Evolutionary conservation across 139 green algal species (phyloP), one percentile per base, ranked within the genome.

Genomic region (Eudorina sp.): DNA sequence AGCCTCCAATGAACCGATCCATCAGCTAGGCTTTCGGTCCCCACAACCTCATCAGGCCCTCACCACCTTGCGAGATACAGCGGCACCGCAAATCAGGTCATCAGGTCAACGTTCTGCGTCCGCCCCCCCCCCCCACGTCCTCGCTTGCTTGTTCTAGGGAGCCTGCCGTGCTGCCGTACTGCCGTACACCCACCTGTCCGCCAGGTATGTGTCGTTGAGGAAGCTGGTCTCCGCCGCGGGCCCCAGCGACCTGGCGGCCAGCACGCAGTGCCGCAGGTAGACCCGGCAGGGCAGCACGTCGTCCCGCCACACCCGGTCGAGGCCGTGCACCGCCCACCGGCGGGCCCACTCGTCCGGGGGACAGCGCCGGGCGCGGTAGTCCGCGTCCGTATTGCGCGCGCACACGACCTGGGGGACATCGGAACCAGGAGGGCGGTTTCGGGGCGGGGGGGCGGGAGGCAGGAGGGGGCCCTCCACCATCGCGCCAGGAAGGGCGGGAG

Each of bases 261-360:
- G 83, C 53, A 97, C 93, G 90, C 97, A 99, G 92, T 99, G 97
- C 2, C 97, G 92, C 51, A 98, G 82, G 86, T 99, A 99, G 18
- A 95, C 90, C 0, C 95, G 83, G 84, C 92, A 95, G 4, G 94
- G 94, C 58, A 95, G 88, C 21, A 95, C 45, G 45, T 62, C 73
- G 45, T 62, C 73, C 27, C 73, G 45, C 93, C 95, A 96, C 14
- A 98, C 95, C 6, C 62, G 62, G 1, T 93, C 43, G 3, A 99
- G 89, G n/a, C 95, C 96, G 62, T 96, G 93, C 72, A 70, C 31
- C 2, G 89, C 93, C 84, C 97, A 99, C 21, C 93, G 93, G 69
- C 89, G 48, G 27, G 95, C 51, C 91, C 95, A 99, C 83, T 98
- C 94, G 1, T 95, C 90, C 36, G 92, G 91, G 1, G 93, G 90